Percentiles rank a stretch among this genome's conserved stretches.
Conservation (phyloP, 805 yeast genomes). For the Limtongozyma cylindracea region DNA sequence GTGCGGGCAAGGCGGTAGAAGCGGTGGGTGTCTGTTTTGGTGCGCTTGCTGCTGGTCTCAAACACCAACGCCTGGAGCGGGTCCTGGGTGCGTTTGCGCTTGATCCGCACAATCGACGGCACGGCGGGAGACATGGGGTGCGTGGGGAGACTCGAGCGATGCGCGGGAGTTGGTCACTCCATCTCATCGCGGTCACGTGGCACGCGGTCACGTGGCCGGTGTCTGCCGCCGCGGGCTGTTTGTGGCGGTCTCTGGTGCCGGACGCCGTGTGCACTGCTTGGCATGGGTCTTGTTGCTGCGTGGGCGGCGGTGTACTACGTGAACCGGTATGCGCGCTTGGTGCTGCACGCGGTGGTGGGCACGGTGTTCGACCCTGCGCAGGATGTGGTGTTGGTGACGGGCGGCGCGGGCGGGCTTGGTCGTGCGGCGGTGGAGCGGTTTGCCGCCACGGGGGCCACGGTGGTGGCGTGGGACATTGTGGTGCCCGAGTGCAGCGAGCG, state of each 20-base stretch:
- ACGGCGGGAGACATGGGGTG: too few species aligned
- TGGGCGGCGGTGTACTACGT: background rate
- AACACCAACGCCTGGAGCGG: slow-evolving; percentile 60
- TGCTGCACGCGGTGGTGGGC: slow-evolving; percentile 21
- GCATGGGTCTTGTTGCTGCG: too few species aligned
- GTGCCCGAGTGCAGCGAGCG: slow-evolving; percentile 11
- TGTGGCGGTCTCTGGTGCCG: background rate
- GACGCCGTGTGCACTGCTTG: too few species aligned
- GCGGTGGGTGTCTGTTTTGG: slow-evolving; percentile 16
- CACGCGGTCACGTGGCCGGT: too few species aligned
- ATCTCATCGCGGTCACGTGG: too few species aligned
- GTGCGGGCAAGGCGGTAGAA: slow-evolving; percentile 12
- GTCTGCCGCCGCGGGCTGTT: too few species aligned
- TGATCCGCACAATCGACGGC: slow-evolving; percentile 59
- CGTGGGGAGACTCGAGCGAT: too few species aligned
- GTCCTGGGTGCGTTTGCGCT: slow-evolving; percentile 68
- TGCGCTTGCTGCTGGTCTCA: slow-evolving; percentile 9
- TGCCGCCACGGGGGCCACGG: slow-evolving; percentile 15
- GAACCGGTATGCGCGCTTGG: background rate
- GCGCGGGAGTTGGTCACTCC: too few species aligned
- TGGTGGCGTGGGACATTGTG: slow-evolving; percentile 40
- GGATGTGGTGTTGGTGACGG: slow-evolving; percentile 58
- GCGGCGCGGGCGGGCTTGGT: slow-evolving; percentile 71
- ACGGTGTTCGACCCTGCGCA: slow-evolving; percentile 20
- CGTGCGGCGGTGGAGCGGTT: slow-evolving; percentile 26